Evolutionary conservation across 768 basidiomycete genomes (phyloP).

Genomic region (Calocybe gangraenosa): DNA sequence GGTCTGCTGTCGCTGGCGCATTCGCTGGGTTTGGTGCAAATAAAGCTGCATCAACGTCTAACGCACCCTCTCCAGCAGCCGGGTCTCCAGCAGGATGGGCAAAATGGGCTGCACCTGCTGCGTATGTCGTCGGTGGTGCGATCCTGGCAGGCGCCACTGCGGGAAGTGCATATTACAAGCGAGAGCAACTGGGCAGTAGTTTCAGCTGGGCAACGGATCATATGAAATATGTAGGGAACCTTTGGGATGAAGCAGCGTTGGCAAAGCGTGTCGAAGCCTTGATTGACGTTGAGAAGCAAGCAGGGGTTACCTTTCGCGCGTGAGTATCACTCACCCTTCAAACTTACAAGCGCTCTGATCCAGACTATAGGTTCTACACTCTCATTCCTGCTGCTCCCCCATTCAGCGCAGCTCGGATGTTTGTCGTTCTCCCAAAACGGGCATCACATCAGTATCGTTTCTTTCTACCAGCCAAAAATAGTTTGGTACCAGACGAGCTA

Average conservation of each 20-base stretch:
- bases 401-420: slow-evolving; percentile 56
- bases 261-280: slow-evolving; percentile 58
- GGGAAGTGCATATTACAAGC: slow-evolving; percentile 78
- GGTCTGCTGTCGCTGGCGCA: slow-evolving; percentile 57
- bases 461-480: slow-evolving; percentile 67
- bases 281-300: slow-evolving; percentile 51
- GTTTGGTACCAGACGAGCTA: slow-evolving; percentile 68
- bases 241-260: slow-evolving; percentile 77
- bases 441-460: slow-evolving; percentile 41
- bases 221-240: slow-evolving; percentile 80
- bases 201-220: slow-evolving; percentile 82
- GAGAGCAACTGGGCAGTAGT: slow-evolving; percentile 67
- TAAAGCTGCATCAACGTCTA: slow-evolving; percentile 30
- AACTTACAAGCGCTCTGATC: background rate
- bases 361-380: slow-evolving; percentile 86
- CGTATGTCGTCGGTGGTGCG: slow-evolving; percentile 69
- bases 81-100: slow-evolving; percentile 45
- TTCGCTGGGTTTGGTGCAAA: slow-evolving; percentile 46
- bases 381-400: slow-evolving; percentile 69
- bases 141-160: slow-evolving; percentile 79
- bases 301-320: slow-evolving; percentile 72
- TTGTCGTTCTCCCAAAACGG: slow-evolving; percentile 68
- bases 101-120: slow-evolving; percentile 61
- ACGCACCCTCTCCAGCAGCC: slow-evolving; percentile 18
- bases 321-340: slow-evolving; percentile 34